Evolutionary conservation across 768 basidiomycete species (phyloP), one percentile per base, ranked within the genome.

Genomic region (Omphalotus guepiniiformis): DNA sequence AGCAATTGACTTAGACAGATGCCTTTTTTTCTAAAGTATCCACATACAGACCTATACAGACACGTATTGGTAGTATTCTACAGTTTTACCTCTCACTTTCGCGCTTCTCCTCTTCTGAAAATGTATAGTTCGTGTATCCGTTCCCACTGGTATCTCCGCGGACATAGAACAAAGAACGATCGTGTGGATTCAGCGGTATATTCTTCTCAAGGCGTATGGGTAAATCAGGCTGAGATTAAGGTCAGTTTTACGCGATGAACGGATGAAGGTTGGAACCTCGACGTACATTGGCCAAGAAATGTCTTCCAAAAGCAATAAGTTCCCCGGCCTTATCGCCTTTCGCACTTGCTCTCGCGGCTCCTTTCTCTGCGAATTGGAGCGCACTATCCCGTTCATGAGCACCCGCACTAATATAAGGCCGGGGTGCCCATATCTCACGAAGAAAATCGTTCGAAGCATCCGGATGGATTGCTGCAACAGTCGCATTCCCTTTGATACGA

Each of bases 281-380:
- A 50, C 71, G 47, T 50, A 74, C 70, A 42, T 71, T 72, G 2
- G 69, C 34, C 8, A 72, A 63, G 41, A 65, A 73, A 13, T 50
- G 46, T 21, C 74, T 56, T 3, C 66, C 73, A 21, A 66, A 72
- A 0, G 69, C 67, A 38, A 72, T 50, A 7, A 70, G 47, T 6
- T 63, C 58, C 6, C 58, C 61, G 9, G 60, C 54, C n/a, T 26
- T 53, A 26, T 68, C 68, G n/a, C n/a, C n/a, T n/a, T n/a, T n/a
- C n/a, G n/a, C n/a, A n/a, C n/a, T n/a, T n/a, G n/a, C n/a, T n/a
- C n/a, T n/a, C n/a, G n/a, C n/a, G n/a, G n/a, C 57, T 3, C 58
- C 53, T 39, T 55, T 57, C 29, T 67, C 63, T 2, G 65, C 70
- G 2, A 43, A 51, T 16, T 53, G 51, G 15, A 68, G 50, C 0